Base-by-base conservation (phyloP, 2,329 filamentous ascomycete species). In the Paramyrothecium sp. region DNA sequence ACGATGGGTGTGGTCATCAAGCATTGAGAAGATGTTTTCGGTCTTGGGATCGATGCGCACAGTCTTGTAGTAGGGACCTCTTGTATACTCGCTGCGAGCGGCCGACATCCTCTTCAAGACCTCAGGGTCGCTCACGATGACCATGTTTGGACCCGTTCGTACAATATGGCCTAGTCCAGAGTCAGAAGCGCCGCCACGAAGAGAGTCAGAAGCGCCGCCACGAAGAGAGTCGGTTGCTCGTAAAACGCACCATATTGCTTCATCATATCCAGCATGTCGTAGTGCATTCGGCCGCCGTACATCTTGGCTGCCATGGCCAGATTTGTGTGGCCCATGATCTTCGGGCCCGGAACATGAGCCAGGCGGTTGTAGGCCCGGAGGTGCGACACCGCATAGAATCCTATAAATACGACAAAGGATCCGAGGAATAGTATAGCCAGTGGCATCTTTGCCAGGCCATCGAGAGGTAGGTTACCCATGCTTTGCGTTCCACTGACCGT, bases 161-260 rank as follows among this genome's bases (percentile, higher is more conserved):
- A 26, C 21, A 19, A 51, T 16, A 19, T 21, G 49, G 19, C 49
- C 49, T 51, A 22, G 5, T 20, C 22, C 16, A 20, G 5, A 4
- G 19, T 49, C 22, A 49, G 47, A 4, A 49, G 20, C n/a, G 13
- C 13, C 13, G 38, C 13, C 13, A 38, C n/a, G n/a, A n/a, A n/a
- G n/a, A 20, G 5, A 4, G 19, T 49, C 22, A 49, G 47, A 4
- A 49, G 20, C n/a, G 13, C 13, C 13, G 38, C 13, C 13, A 11
- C 11, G 34, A 11, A 41, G 5, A 30, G 10, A 30, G 26, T 30
- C 26, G 4, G 4, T 30, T 4, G 26, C 26, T 30, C 26, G 26
- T 10, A 50, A 22, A n/a, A 65, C 63, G 41, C 46, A 69, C 66
- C 66, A 52, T 71, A 70, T 55, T 67, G 63, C 50, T 66, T 51